phyloP scores from a whole-genome alignment of 345 rosid genomes.

The Eutrema yunnanense region DNA sequence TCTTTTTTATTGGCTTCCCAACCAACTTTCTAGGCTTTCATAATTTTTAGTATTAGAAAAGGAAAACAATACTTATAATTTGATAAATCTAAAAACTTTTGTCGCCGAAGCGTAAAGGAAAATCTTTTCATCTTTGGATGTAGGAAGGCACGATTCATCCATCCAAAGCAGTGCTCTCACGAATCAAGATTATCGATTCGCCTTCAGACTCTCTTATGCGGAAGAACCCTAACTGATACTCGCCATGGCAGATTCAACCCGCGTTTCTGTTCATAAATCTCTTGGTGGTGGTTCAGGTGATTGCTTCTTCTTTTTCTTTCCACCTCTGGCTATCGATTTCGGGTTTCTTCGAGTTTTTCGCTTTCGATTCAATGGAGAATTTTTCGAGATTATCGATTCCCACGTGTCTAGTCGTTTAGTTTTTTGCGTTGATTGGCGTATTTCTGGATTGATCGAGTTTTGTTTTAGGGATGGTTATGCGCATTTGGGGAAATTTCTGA shows the following conservation, averaged over 20 bases:
- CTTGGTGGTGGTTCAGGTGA: conserved; percentile 79
- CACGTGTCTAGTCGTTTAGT: background rate
- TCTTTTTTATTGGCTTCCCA: background rate
- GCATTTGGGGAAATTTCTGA: background rate
- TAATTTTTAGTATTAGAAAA: background rate
- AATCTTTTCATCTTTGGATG: background rate
- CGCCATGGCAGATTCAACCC: conserved; percentile 52
- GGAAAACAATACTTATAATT: background rate
- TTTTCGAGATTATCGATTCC: background rate
- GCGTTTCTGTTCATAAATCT: conserved; percentile 56
- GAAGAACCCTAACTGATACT: conserved; percentile 25
- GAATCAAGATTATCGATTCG: background rate
- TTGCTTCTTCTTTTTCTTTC: background rate
- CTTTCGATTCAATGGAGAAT: background rate
- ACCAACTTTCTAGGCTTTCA: background rate
- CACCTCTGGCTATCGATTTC: background rate
- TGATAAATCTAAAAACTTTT: conserved; percentile 7
- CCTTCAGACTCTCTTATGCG: background rate
- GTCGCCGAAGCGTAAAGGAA: conserved; percentile 20
- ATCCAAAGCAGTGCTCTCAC: background rate
- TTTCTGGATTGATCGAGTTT: background rate
- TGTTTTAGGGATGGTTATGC: background rate
- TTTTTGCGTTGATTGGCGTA: background rate
- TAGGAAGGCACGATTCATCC: conserved; percentile 8
- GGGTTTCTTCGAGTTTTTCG: background rate